Conservation (phyloP, 257 asterid species). For the Petunia secreta region DNA sequence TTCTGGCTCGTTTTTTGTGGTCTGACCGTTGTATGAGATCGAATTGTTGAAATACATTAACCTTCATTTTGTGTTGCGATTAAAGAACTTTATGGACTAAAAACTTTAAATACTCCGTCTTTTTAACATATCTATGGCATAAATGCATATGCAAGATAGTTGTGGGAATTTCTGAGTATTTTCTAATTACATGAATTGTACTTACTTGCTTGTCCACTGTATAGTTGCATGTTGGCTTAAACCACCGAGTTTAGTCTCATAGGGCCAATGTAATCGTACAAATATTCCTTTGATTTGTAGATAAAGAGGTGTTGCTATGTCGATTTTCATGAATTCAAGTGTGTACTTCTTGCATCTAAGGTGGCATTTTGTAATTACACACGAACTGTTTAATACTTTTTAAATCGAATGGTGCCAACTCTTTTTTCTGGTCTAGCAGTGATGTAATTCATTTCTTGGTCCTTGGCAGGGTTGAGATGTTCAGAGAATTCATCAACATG, state of each 20-base stretch:
- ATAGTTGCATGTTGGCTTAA: slow-evolving; percentile 21
- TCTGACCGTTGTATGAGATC: background rate
- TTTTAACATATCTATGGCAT: background rate
- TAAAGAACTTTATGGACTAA: slow-evolving; percentile 1
- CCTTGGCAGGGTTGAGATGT: slow-evolving; percentile 81
- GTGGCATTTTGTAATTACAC: background rate
- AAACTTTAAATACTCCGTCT: background rate
- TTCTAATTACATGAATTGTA: slow-evolving; percentile 6
- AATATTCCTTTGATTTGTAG: background rate
- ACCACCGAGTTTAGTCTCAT: background rate
- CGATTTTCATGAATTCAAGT: slow-evolving; percentile 12
- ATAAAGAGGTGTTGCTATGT: slow-evolving; percentile 7
- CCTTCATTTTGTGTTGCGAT: background rate
- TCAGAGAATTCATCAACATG: slow-evolving; percentile 90
- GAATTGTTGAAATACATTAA: background rate
- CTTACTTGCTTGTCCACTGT: background rate
- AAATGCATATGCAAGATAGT: background rate
- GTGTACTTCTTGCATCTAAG: slow-evolving; percentile 17
- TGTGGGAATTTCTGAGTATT: background rate
- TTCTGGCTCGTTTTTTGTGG: slow-evolving; percentile 3
- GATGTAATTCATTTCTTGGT: slow-evolving; percentile 26
- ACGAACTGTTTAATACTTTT: background rate
- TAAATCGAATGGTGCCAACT: background rate
- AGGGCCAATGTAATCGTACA: background rate
- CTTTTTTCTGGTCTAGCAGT: slow-evolving; percentile 22